Conservation (phyloP, 2,329 filamentous ascomycete genomes). For the Xylaria sp. region DNA sequence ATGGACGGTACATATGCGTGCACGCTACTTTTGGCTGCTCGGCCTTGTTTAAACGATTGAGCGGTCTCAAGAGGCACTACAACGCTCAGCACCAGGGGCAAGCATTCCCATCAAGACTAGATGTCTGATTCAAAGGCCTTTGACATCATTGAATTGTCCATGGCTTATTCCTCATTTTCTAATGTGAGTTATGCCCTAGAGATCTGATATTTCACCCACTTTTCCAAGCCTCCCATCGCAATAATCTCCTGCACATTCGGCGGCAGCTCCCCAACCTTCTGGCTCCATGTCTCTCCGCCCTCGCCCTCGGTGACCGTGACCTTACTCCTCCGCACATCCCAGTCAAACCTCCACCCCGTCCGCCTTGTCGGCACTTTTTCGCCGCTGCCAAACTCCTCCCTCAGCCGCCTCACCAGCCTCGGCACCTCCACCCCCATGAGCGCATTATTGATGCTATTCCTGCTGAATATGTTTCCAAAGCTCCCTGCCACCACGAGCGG, state of each 20-base stretch:
- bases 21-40: no score
- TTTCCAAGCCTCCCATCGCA: background rate
- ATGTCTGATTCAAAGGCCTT: no score
- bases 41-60: no score
- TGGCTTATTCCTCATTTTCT: no score
- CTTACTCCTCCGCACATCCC: constrained; percentile 69
- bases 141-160: no score
- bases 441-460: constrained; percentile 74
- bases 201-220: no score
- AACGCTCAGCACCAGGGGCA: no score
- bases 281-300: constrained; percentile 74
- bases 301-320: constrained; percentile 42
- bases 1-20: no score
- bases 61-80: no score
- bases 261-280: constrained; percentile 85
- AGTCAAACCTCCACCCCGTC: constrained; percentile 84
- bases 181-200: no score
- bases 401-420: constrained; percentile 66
- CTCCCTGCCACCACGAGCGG: constrained; percentile 75
- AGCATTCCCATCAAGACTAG: no score
- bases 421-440: constrained; percentile 79
- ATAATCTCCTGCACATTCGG: constrained; percentile 84
- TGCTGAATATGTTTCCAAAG: background rate
- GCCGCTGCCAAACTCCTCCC: no score
- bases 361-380: constrained; percentile 60